These are phyloP conservation scores for Ganoderma sinense DNA, from an alignment of 1,284 basidiomycete genomes.

Conservation along the genomic window DNA sequence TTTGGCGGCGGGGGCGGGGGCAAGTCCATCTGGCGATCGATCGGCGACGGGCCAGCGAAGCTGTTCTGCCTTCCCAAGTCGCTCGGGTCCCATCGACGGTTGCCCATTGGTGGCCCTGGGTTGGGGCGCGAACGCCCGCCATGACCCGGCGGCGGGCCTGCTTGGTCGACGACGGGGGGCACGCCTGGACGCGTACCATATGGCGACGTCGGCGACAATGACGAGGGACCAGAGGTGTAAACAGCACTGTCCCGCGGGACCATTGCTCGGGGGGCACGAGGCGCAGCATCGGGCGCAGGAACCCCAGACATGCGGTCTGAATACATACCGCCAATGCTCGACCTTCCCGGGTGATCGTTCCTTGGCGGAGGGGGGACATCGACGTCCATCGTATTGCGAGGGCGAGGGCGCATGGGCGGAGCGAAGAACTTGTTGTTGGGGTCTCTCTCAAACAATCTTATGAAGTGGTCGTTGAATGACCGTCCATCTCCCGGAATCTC, in stretches of 20 bases:
- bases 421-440: background rate
- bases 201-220: conserved; percentile 7
- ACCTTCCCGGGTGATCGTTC: background rate
- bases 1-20: background rate
- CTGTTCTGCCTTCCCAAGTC: conserved; percentile 5
- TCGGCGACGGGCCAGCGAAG: conserved; percentile 12
- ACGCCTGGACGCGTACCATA: conserved; percentile 13
- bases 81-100: conserved; percentile 23
- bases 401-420: background rate
- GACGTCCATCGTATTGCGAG: conserved; percentile 38
- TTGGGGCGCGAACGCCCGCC: conserved; percentile 10
- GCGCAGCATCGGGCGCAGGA: conserved; percentile 34
- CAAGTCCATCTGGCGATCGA: background rate
- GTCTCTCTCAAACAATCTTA: background rate
- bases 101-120: background rate
- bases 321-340: conserved; percentile 31
- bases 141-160: background rate
- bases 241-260: conserved; percentile 26
- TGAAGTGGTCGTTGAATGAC: background rate
- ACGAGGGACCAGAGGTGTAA: conserved; percentile 7
- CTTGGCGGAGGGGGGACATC: conserved; percentile 28
- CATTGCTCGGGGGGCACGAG: conserved; percentile 51
- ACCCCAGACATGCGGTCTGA: conserved; percentile 30
- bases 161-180: background rate
- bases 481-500: background rate